Percentiles rank a stretch among this genome's conserved stretches.
These are phyloP conservation scores for Podospora pseudoanserina DNA, from an alignment of 495 filamentous ascomycete species.

Conservation along the genomic window DNA sequence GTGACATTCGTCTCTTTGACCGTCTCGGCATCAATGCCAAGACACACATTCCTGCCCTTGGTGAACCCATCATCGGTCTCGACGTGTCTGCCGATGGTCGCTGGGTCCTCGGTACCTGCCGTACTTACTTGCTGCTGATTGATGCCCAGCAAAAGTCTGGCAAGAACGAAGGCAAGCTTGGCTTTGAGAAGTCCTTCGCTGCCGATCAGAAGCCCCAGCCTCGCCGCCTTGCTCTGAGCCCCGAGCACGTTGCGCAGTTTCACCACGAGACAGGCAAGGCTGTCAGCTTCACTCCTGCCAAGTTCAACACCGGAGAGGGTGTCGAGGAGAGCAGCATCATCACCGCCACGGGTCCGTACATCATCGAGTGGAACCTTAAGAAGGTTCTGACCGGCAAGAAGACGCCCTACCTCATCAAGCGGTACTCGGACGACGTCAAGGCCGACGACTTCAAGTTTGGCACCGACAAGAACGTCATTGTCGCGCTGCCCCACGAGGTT, in stretches of 20 bases:
- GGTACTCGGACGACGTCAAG: slow-evolving; percentile 90
- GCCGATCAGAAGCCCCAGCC: slow-evolving; percentile 93
- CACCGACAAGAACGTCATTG: slow-evolving; percentile 95
- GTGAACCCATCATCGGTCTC: slow-evolving; percentile 90
- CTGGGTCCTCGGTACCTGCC: slow-evolving; percentile 92
- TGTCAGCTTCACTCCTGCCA: slow-evolving; percentile 82
- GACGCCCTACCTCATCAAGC: slow-evolving; percentile 92
- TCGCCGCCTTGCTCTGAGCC: slow-evolving; percentile 80
- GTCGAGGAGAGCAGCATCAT: slow-evolving; percentile 83
- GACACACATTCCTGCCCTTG: slow-evolving; percentile 91
- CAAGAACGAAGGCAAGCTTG: slow-evolving; percentile 96
- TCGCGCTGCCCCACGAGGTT: slow-evolving; percentile 93
- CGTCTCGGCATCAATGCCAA: slow-evolving; percentile 95
- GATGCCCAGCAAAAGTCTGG: slow-evolving; percentile 87
- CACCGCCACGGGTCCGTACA: slow-evolving; percentile 95
- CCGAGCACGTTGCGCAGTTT: slow-evolving; percentile 91
- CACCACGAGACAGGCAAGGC: slow-evolving; percentile 87
- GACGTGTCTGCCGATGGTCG: slow-evolving; percentile 92
- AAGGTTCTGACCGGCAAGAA: slow-evolving; percentile 74
- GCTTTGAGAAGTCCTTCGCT: slow-evolving; percentile 89
- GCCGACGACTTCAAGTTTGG: slow-evolving; percentile 99
- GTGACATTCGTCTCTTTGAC: slow-evolving; percentile 95
- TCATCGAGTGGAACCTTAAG: slow-evolving; percentile 93
- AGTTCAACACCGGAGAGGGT: slow-evolving; percentile 88
- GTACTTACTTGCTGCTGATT: slow-evolving; percentile 90